Evolutionary conservation across 768 basidiomycete species (phyloP).

Genomic region (Phanerodontia chrysosporium): DNA sequence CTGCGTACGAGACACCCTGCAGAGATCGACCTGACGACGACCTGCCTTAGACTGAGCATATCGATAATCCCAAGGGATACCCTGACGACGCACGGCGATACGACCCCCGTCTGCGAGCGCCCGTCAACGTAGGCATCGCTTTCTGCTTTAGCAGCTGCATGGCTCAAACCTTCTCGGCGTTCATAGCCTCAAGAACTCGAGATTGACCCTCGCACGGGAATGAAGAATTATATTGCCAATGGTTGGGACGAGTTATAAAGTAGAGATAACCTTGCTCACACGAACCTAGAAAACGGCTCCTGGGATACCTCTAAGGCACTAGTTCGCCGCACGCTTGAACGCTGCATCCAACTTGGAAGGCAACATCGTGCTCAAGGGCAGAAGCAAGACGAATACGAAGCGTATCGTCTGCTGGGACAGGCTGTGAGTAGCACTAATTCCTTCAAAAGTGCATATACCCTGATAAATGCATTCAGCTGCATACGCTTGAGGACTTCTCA

Average conservation of each 20-base stretch:
- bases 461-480: too few species aligned
- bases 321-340: slow-evolving; percentile 66
- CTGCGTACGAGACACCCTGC: too few species aligned
- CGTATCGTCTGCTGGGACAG: slow-evolving; percentile 76
- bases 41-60: slow-evolving; percentile 64
- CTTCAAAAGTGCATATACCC: too few species aligned
- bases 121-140: slow-evolving; percentile 58
- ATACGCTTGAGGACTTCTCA: slow-evolving; percentile 82
- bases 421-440: slow-evolving; percentile 50
- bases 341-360: slow-evolving; percentile 78
- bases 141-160: not conserved
- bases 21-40: too few species aligned
- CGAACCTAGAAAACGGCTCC: slow-evolving; percentile 48
- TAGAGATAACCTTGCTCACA: not conserved
- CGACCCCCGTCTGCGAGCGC: slow-evolving; percentile 72
- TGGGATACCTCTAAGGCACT: slow-evolving; percentile 89
- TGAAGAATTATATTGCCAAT: slow-evolving; percentile 96
- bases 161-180: not conserved
- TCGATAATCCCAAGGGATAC: slow-evolving; percentile 91
- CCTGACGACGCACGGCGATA: slow-evolving; percentile 81
- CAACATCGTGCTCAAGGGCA: slow-evolving; percentile 50
- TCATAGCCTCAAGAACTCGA: slow-evolving; percentile 76
- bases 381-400: slow-evolving; percentile 72
- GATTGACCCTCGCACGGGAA: slow-evolving; percentile 79
- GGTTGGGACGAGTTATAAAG: slow-evolving; percentile 40